Evolutionary conservation across 2,329 filamentous ascomycete genomes (phyloP).

Genomic region (Talaromyces sp.): DNA sequence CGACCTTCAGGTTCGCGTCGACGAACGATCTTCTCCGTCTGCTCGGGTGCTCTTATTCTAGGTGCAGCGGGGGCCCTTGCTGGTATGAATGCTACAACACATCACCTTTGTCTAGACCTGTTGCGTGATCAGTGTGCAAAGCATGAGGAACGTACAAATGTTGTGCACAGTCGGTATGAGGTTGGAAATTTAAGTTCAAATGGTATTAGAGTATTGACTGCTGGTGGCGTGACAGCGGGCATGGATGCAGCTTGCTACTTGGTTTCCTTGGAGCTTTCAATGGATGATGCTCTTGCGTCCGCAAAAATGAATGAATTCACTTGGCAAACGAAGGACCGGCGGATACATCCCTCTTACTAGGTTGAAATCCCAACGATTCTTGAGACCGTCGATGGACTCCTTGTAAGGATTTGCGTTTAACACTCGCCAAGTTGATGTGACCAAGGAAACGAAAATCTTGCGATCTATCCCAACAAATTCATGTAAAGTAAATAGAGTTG

Average conservation of each 20-base stretch:
- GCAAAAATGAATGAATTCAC: background rate
- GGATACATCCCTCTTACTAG: background rate
- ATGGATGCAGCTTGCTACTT: background rate
- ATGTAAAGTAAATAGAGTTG: slow-evolving; percentile 30
- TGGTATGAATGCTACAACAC: slow-evolving; percentile 31
- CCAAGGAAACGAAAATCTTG: background rate
- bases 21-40: background rate
- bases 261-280: background rate
- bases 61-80: background rate
- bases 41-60: background rate
- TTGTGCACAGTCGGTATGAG: background rate
- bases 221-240: background rate
- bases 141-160: background rate
- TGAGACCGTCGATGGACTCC: background rate
- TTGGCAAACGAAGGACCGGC: background rate
- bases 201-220: background rate
- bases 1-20: background rate
- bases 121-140: slow-evolving; percentile 24
- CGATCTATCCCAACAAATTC: background rate
- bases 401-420: background rate
- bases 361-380: background rate
- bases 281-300: background rate
- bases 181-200: background rate
- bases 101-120: slow-evolving; percentile 30
- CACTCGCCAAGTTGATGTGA: background rate